Evolutionary conservation across 345 rosid genomes (phyloP).

Genomic region (Syzygium aromaticum): DNA sequence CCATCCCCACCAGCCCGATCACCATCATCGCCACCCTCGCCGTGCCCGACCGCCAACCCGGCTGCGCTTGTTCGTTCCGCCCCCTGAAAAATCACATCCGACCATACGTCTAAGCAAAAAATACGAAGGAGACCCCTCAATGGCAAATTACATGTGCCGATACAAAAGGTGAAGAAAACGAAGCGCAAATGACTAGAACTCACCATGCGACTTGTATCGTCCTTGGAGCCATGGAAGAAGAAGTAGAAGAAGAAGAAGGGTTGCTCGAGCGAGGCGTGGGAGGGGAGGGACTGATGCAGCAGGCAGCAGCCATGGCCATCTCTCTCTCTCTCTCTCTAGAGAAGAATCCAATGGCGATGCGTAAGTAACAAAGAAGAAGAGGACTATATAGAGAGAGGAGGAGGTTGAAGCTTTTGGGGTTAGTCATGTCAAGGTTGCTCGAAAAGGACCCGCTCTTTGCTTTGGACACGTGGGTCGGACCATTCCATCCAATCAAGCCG

Average conservation of each 20-base stretch:
- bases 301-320: conserved; percentile 32
- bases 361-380: not conserved
- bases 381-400: not conserved
- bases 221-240: not conserved
- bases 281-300: conserved; percentile 37
- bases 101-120: not conserved
- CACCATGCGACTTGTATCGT: conserved; percentile 5
- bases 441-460: not conserved
- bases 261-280: not conserved
- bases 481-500: not conserved
- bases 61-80: not conserved
- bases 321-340: not conserved
- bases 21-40: conserved; percentile 20
- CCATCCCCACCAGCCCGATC: conserved; percentile 13
- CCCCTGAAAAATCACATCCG: not conserved
- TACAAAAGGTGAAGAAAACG: not conserved
- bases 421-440: not conserved
- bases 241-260: not conserved
- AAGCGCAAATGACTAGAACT: not conserved
- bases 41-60: conserved; percentile 12
- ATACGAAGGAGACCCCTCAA: not conserved
- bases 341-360: not conserved
- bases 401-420: not conserved
- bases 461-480: not conserved
- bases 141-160: no score